Conservation (phyloP, 768 basidiomycete genomes). For the Pholiota molesta region DNA sequence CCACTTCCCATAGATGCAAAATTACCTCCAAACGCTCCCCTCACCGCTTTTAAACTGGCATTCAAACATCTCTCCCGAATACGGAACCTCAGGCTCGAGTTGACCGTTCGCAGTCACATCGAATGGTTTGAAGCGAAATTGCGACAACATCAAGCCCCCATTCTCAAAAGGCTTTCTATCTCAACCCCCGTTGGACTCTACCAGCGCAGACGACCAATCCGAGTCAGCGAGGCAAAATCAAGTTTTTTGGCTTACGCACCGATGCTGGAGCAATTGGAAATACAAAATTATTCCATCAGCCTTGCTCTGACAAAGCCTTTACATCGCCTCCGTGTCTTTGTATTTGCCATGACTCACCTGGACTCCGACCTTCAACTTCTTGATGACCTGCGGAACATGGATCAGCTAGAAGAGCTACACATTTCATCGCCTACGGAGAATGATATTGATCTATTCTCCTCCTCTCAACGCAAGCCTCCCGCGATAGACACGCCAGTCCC, state of each 20-base stretch:
- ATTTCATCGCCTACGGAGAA: constrained; percentile 11
- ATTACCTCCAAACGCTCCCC: constrained; percentile 20
- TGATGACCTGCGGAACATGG: constrained; percentile 18
- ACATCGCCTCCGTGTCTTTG: constrained; percentile 13
- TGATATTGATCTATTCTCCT: not conserved
- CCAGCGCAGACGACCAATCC: constrained; percentile 4
- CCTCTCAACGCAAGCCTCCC: not conserved
- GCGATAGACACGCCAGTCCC: constrained; percentile 11
- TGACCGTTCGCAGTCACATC: constrained; percentile 12
- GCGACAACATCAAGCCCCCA: constrained; percentile 17
- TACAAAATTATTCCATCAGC: constrained; percentile 16
- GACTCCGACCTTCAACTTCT: constrained; percentile 17
- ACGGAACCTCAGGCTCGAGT: constrained; percentile 15
- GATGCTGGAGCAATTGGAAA: constrained; percentile 14
- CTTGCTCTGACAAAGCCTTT: constrained; percentile 16
- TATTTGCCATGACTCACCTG: constrained; percentile 17
- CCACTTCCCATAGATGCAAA: constrained; percentile 19
- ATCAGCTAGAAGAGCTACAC: constrained; percentile 17
- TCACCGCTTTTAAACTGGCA: constrained; percentile 6
- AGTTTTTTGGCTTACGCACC: constrained; percentile 20
- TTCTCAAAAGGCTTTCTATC: constrained; percentile 17
- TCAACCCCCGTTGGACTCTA: constrained; percentile 7
- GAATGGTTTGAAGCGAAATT: constrained; percentile 12
- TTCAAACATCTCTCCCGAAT: constrained; percentile 21
- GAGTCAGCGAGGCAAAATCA: constrained; percentile 11